Conservation (phyloP, 768 basidiomycete genomes). For the Rubroboletus pulcherrimus region DNA sequence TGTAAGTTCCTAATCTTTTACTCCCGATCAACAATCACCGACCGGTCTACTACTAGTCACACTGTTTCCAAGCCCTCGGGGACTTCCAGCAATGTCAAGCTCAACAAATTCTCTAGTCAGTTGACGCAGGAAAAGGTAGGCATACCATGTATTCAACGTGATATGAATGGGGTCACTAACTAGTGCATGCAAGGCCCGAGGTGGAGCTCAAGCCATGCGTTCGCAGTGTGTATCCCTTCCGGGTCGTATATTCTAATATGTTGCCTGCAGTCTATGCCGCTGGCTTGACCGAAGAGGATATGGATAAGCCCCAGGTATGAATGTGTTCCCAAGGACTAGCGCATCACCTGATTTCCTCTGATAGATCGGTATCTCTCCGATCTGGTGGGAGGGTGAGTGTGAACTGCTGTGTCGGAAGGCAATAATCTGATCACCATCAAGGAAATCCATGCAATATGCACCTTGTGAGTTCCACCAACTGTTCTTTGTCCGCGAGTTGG, state of each 20-base stretch:
- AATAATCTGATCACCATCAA: constrained; percentile 23
- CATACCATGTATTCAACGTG: background rate
- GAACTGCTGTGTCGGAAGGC: background rate
- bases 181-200: constrained; percentile 42
- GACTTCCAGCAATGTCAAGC: constrained; percentile 37
- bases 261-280: constrained; percentile 59
- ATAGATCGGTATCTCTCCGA: constrained; percentile 81
- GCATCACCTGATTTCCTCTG: constrained; percentile 10
- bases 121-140: constrained; percentile 75
- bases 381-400: constrained; percentile 84
- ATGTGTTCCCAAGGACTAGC: background rate
- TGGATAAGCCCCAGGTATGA: constrained; percentile 77
- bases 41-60: constrained; percentile 9
- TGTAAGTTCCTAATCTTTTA: constrained; percentile 38
- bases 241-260: background rate
- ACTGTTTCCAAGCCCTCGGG: constrained; percentile 20
- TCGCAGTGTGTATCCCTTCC: constrained; percentile 26
- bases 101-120: constrained; percentile 74
- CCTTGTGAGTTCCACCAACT: constrained; percentile 45
- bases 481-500: background rate
- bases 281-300: constrained; percentile 73
- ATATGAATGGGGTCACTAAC: background rate
- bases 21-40: background rate
- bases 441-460: constrained; percentile 88
- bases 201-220: constrained; percentile 88